Evolutionary conservation across 2,329 filamentous ascomycete species (phyloP).

Genomic region (Pseudocercospora crystallina): DNA sequence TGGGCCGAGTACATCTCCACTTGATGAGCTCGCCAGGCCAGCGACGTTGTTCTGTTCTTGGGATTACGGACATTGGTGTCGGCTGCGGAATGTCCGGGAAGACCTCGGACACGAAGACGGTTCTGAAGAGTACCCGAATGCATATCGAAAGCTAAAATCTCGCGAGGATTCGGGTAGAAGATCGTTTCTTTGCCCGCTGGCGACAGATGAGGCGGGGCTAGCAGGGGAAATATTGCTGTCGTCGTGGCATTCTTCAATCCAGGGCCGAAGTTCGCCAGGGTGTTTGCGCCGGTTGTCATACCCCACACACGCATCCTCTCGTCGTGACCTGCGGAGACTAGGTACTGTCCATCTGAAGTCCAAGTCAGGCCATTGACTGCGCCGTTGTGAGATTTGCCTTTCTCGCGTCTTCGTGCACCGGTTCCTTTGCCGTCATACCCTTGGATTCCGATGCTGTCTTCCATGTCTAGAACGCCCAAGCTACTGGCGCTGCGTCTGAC

Average conservation of each 20-base stretch:
- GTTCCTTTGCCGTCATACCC: conserved; percentile 46
- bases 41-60: conserved; percentile 64
- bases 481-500: conserved; percentile 74
- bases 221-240: conserved; percentile 42
- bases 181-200: conserved; percentile 63
- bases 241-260: conserved; percentile 67
- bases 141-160: conserved; percentile 78
- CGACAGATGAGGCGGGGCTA: conserved; percentile 62
- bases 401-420: conserved; percentile 42
- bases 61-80: conserved; percentile 29
- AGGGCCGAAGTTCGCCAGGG: conserved; percentile 82
- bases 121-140: conserved; percentile 73
- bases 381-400: conserved; percentile 67
- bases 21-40: conserved; percentile 72
- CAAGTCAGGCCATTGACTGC: conserved; percentile 82
- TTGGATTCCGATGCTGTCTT: conserved; percentile 72
- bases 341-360: conserved; percentile 74
- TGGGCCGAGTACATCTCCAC: conserved; percentile 81
- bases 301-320: conserved; percentile 86
- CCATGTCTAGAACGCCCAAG: conserved; percentile 76
- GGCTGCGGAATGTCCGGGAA: conserved; percentile 14
- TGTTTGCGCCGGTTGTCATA: conserved; percentile 76
- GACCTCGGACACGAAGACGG: conserved; percentile 64
- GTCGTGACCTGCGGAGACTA: conserved; percentile 82
- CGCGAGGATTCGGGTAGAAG: conserved; percentile 72